Percentiles rank a stretch among this genome's conserved stretches.
Evolutionary conservation across 2,329 filamentous ascomycete genomes (phyloP).

Genomic region (Tolypocladium endophyticum): DNA sequence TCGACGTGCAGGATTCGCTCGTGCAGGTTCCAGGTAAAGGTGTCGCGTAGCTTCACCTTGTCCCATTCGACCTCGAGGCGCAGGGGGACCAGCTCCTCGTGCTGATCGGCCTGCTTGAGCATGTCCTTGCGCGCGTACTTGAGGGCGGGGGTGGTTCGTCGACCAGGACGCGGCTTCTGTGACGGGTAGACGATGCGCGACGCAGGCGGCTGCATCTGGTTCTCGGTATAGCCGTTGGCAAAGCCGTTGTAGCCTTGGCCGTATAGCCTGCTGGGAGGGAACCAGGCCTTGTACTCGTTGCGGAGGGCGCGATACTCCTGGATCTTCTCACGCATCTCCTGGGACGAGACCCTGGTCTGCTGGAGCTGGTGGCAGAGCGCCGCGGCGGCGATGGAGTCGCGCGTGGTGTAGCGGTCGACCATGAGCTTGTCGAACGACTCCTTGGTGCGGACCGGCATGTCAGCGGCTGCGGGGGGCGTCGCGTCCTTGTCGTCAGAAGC

Average conservation of each 20-base stretch:
- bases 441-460: slow-evolving; percentile 39
- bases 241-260: slow-evolving; percentile 77
- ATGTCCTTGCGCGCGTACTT: slow-evolving; percentile 72
- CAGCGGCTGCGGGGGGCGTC: slow-evolving; percentile 7
- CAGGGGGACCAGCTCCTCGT: slow-evolving; percentile 85
- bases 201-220: slow-evolving; percentile 44
- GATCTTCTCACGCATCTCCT: slow-evolving; percentile 54
- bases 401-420: slow-evolving; percentile 42
- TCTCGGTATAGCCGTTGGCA: slow-evolving; percentile 77
- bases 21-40: slow-evolving; percentile 97
- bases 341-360: slow-evolving; percentile 45
- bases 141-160: slow-evolving; percentile 61
- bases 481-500: slow-evolving; percentile 16
- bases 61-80: slow-evolving; percentile 91
- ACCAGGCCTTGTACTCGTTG: slow-evolving; percentile 42
- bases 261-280: slow-evolving; percentile 47
- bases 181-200: slow-evolving; percentile 69
- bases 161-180: slow-evolving; percentile 66
- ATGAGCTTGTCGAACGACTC: slow-evolving; percentile 43
- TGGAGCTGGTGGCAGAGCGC: slow-evolving; percentile 40
- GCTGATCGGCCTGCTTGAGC: slow-evolving; percentile 75
- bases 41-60: slow-evolving; percentile 90
- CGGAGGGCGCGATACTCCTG: slow-evolving; percentile 58
- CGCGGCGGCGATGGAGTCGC: slow-evolving; percentile 43
- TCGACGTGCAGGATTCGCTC: slow-evolving; percentile 74